Evolutionary conservation across 1,284 basidiomycete genomes (phyloP).

Genomic region (Cutaneotrichosporon sp.): DNA sequence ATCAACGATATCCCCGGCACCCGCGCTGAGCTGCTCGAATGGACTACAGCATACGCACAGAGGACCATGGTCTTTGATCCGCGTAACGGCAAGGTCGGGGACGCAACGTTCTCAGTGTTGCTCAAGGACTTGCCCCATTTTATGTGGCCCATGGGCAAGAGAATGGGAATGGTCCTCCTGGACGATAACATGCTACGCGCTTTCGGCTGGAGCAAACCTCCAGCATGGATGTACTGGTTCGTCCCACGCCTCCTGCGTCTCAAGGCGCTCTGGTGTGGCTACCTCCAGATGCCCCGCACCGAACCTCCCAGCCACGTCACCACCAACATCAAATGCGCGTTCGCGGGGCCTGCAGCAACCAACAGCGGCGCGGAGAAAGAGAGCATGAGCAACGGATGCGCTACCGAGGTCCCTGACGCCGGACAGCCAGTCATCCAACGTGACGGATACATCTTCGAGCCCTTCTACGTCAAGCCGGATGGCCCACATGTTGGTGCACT

Average conservation of each 20-base stretch:
- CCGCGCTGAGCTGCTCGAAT: constrained; percentile 7
- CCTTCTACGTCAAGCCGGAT: constrained; percentile 5
- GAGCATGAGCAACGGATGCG: not conserved
- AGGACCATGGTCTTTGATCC: constrained; percentile 6
- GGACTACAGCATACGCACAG: constrained; percentile 6
- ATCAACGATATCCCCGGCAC: constrained; percentile 13
- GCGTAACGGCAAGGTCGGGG: constrained; percentile 10
- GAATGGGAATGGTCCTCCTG: constrained; percentile 7
- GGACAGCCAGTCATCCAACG: not conserved
- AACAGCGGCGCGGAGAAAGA: not conserved
- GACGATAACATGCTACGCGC: constrained; percentile 14
- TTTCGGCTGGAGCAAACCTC: constrained; percentile 7
- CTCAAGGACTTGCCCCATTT: constrained; percentile 4
- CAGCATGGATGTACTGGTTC: not conserved
- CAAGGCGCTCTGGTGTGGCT: constrained; percentile 1
- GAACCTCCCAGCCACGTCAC: not conserved
- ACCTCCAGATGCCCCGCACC: constrained; percentile 7
- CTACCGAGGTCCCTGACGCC: not conserved
- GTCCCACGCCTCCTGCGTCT: constrained; percentile 8
- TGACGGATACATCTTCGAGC: constrained; percentile 17
- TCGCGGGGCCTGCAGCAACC: not conserved
- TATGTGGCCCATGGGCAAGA: not conserved
- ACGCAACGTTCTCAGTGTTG: constrained; percentile 10
- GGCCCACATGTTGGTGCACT: constrained; percentile 2
- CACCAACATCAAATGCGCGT: not conserved